Evolutionary conservation across 306 rosid species (phyloP), one percentile per base, ranked within the genome.

Genomic region (Inga oerstediana): DNA sequence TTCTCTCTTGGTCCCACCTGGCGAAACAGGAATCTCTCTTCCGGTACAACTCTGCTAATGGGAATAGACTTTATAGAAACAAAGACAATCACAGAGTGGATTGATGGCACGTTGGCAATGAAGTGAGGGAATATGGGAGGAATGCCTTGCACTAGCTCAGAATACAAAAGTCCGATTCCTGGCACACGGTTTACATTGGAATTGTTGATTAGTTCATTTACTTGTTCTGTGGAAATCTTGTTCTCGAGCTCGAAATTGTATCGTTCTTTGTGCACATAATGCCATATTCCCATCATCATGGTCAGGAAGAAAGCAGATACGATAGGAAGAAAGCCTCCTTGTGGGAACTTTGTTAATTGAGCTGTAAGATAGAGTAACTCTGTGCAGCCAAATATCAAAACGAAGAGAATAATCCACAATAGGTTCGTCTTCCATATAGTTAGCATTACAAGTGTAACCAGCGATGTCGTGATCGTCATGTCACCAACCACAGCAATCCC

Each of bases 111-210:
- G 30, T 81, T 91, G 14, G 85, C 58, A 41, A 94, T 56, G 16
- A 93, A 83, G 84, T 94, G 98, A 12, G 90, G 85, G 76, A 94
- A 94, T 22, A 94, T 91, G 0, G 97, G 96, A 65, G 98, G 98
- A 81, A 94, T 90, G 10, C 97, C 98, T 58, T 93, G 97, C 19
- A 93, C 98, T 9, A 94, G 89, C 82, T 94, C 98, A 0, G 97
- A 91, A 30, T 91, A 94, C 7, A 94, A 79, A 70, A 94, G 86
- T 37, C 91, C 96, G 0, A 92, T 84, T 77, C 97, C 98, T 0
- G 94, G 98, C 0, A 94, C 85, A 7, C 98, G 78, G 39, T 82
- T 88, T 4, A 92, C 81, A 16, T 89, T 51, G 4, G 87, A 83
- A 22, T 86, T 69, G 20, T 22, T 48, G 6, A 76, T 88, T 51